Evolutionary conservation across 2,329 filamentous ascomycete genomes (phyloP).

Genomic region (Curvularia sp.): DNA sequence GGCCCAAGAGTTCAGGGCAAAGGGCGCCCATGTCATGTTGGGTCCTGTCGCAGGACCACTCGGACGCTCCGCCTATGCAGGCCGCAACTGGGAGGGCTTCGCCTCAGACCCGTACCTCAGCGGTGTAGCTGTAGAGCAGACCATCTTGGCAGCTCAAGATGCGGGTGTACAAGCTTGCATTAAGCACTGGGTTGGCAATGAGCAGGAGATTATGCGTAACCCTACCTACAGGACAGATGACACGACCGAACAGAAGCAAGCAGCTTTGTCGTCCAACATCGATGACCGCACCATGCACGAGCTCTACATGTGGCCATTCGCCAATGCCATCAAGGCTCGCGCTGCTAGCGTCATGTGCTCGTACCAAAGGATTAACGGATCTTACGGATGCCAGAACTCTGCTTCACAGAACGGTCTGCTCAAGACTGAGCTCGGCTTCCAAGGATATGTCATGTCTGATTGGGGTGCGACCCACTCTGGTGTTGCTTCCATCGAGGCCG

Average conservation of each 20-base stretch:
- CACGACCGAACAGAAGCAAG: slow-evolving; percentile 53
- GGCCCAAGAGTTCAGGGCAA: slow-evolving; percentile 46
- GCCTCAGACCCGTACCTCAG: slow-evolving; percentile 55
- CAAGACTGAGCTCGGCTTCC: slow-evolving; percentile 61
- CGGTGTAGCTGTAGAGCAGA: slow-evolving; percentile 52
- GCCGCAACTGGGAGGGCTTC: slow-evolving; percentile 57
- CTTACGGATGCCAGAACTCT: slow-evolving; percentile 49
- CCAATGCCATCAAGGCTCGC: slow-evolving; percentile 66
- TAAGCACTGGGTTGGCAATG: slow-evolving; percentile 67
- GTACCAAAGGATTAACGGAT: slow-evolving; percentile 51
- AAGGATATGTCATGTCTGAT: slow-evolving; percentile 56
- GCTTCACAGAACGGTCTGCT: slow-evolving; percentile 59
- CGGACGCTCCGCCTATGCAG: slow-evolving; percentile 52
- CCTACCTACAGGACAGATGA: slow-evolving; percentile 61
- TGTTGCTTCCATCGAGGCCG: slow-evolving; percentile 51
- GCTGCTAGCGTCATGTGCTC: slow-evolving; percentile 68
- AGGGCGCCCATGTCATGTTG: slow-evolving; percentile 53
- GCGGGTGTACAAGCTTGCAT: slow-evolving; percentile 54
- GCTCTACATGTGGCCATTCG: slow-evolving; percentile 71
- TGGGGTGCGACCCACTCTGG: slow-evolving; percentile 56
- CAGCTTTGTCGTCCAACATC: slow-evolving; percentile 67
- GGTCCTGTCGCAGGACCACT: slow-evolving; percentile 60
- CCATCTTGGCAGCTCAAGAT: slow-evolving; percentile 52
- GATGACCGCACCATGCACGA: slow-evolving; percentile 72
- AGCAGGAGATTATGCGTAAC: slow-evolving; percentile 62